Base-by-base conservation (phyloP, 805 yeast genomes). In the Maudiozyma serrabonitensis region DNA sequence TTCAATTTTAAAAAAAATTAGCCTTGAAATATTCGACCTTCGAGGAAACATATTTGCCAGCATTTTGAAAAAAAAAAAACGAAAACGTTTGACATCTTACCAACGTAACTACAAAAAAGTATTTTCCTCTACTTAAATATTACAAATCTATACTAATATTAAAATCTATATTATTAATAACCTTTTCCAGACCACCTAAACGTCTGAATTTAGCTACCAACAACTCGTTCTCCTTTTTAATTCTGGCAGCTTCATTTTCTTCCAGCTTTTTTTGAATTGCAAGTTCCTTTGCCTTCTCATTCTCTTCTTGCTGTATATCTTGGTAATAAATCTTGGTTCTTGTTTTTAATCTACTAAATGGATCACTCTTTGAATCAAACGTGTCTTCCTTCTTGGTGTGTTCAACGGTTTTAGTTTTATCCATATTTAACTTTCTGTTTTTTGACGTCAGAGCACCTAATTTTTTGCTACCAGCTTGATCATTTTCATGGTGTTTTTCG, bases 261-360 rank as follows among this genome's bases (percentile, higher is more conserved):
- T 63, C 68, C 13, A 62, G 48, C 47, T 73, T 75, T 51, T 74
- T 73, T 48, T 71, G 73, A 46, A 71, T 70, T 6, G 80, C 82
- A 49, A 77, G 75, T 34, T 70, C 75, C 49, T 78, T 71, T 2
- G 82, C 84, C 63, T 74, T 76, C 55, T 76, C 81, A 56, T 81
- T 79, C 54, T 76, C 83, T 52, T 74, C 76, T 53, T 74, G 74
- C 53, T 75, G 79, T 44, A 74, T 69, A 50, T 66, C 76, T 44
- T 74, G 71, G 47, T 89, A 88, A 67, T 87, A 91, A 52, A 87
- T 80, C 59, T 87, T 79, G 1, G 97, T 87, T 53, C 81, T 84
- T 1, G 98, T 91, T 64, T 87, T 84, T 62, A 93, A 76, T 65
- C 98, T 81, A 56, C 85, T 80, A 68, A 93, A 93, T 21, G 99